Evolutionary conservation across 176 grass and related monocot species (phyloP).

Genomic region (Aegilops longissima): DNA sequence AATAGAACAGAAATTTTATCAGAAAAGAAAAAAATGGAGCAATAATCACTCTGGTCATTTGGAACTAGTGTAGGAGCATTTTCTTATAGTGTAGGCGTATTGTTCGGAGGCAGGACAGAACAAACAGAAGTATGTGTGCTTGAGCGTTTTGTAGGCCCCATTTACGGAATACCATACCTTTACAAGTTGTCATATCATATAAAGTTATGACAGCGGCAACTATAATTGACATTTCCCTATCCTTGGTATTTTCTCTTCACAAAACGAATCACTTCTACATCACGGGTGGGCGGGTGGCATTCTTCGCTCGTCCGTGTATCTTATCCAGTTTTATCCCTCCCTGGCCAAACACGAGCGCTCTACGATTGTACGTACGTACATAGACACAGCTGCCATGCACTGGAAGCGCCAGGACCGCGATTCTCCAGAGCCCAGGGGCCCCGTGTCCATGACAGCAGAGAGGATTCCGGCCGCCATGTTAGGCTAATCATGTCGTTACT

Average conservation of each 20-base stretch:
- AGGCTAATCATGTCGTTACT: background rate
- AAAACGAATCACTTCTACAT: background rate
- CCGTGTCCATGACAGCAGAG: background rate
- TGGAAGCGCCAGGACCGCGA: background rate
- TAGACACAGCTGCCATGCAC: background rate
- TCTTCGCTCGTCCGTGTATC: background rate
- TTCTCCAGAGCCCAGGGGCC: background rate
- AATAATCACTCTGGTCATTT: no score
- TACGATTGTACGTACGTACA: background rate
- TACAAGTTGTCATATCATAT: background rate
- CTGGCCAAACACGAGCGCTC: background rate
- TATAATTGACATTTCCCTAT: background rate
- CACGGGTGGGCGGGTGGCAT: background rate
- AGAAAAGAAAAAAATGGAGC: no score
- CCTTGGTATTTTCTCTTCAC: background rate
- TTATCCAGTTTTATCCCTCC: background rate
- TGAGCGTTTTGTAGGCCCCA: background rate
- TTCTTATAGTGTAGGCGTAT: background rate
- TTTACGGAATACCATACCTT: background rate
- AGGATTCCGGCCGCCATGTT: background rate
- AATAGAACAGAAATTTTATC: no score
- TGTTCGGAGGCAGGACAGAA: background rate
- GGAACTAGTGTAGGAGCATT: no score
- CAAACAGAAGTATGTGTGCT: background rate
- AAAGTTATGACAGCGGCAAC: background rate